A percentile compares a stretch with the other conserved stretches of the same genome.
Evolutionary conservation across 768 basidiomycete genomes (phyloP).

Genomic region (Russula compacta): DNA sequence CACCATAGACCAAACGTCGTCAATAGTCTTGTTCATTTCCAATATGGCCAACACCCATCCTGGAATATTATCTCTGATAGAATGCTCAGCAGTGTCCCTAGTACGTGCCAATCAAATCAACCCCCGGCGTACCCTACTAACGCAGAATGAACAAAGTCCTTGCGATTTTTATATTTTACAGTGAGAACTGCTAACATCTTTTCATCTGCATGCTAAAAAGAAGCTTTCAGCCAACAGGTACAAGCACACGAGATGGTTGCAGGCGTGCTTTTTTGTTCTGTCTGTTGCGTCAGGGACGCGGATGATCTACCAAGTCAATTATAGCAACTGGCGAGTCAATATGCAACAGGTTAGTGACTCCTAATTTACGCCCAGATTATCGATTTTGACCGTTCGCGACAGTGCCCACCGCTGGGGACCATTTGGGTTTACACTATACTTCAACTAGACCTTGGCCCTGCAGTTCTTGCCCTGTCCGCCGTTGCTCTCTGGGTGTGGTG

Average conservation of each 20-base stretch:
- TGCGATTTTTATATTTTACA: constrained; percentile 66
- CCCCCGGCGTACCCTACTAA: background rate
- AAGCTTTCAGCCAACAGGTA: constrained; percentile 50
- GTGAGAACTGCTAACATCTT: constrained; percentile 32
- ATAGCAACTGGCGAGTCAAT: constrained; percentile 57
- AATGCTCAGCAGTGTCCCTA: constrained; percentile 60
- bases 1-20: background rate
- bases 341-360: constrained; percentile 56
- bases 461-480: constrained; percentile 43
- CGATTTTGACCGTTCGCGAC: background rate
- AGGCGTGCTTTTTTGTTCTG: constrained; percentile 49
- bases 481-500: constrained; percentile 56
- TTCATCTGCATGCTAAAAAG: constrained; percentile 4
- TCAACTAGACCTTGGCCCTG: constrained; percentile 56
- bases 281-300: constrained; percentile 51
- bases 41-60: constrained; percentile 58
- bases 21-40: constrained; percentile 62
- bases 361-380: background rate
- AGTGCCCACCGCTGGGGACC: constrained; percentile 74
- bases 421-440: constrained; percentile 70
- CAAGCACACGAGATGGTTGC: constrained; percentile 45
- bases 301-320: constrained; percentile 63
- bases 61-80: constrained; percentile 42
- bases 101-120: constrained; percentile 34
- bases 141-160: constrained; percentile 40